Evolutionary conservation across 495 filamentous ascomycete genomes (phyloP).

Genomic region (Annulohypoxylon maeteangense): DNA sequence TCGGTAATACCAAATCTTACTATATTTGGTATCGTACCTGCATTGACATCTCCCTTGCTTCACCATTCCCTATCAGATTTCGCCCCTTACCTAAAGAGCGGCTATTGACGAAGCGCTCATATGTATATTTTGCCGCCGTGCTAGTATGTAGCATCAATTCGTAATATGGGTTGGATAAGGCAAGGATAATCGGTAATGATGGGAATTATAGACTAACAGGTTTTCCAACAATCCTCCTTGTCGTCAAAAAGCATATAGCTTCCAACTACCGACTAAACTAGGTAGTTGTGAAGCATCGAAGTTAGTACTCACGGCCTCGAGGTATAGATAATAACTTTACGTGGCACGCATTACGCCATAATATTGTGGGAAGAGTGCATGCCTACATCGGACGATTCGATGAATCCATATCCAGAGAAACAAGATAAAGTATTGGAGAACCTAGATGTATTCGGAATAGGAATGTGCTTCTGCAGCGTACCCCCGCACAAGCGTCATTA

Average conservation of each 20-base stretch:
- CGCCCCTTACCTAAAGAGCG: neutral
- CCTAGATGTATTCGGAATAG: neutral
- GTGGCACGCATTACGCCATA: too few relatives aligned
- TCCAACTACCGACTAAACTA: too few relatives aligned
- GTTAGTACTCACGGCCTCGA: too few relatives aligned
- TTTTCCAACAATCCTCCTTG: neutral
- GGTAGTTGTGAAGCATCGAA: too few relatives aligned
- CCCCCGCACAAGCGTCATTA: conserved; percentile 34
- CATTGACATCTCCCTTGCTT: neutral
- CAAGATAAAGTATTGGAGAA: conserved; percentile 4
- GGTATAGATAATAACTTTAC: neutral
- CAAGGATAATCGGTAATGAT: neutral
- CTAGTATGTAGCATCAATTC: neutral
- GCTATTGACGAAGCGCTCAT: neutral
- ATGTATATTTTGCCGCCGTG: neutral
- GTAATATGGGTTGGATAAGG: neutral
- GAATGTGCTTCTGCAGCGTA: conserved; percentile 11
- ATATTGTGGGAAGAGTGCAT: neutral
- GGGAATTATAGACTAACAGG: neutral
- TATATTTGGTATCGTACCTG: neutral
- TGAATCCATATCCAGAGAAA: neutral
- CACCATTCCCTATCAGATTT: neutral
- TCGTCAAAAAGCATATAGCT: too few relatives aligned
- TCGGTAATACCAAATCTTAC: neutral
- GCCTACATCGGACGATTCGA: neutral